These are phyloP conservation scores for Protomyces inouyei DNA, from an alignment of 1,139 yeast species.

Conservation along the genomic window DNA sequence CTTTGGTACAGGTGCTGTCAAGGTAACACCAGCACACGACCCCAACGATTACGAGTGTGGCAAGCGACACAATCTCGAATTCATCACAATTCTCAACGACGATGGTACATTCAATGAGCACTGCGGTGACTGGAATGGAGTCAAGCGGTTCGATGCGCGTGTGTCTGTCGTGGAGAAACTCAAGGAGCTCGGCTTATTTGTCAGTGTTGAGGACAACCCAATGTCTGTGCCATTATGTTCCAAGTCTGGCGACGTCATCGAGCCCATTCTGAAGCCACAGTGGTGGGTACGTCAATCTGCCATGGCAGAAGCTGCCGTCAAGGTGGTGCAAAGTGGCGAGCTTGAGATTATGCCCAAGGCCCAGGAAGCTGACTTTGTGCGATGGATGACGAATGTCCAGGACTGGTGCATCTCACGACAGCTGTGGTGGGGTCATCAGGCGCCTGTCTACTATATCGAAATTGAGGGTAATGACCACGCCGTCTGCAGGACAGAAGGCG, in stretches of 20 bases:
- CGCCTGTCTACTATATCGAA: slow-evolving; percentile 87
- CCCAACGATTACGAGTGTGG: slow-evolving; percentile 95
- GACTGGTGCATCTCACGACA: slow-evolving; percentile 99
- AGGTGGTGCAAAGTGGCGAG: slow-evolving; percentile 75
- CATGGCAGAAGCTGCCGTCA: slow-evolving; percentile 73
- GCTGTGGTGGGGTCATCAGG: slow-evolving; percentile 99
- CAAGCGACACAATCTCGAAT: slow-evolving; percentile 83
- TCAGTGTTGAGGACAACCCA: slow-evolving; percentile 87
- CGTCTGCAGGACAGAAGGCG: slow-evolving; percentile 47
- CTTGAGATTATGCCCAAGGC: slow-evolving; percentile 79
- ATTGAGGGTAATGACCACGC: slow-evolving; percentile 53
- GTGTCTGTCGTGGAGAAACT: slow-evolving; percentile 72
- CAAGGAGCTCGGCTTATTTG: slow-evolving; percentile 65
- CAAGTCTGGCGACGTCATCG: slow-evolving; percentile 94
- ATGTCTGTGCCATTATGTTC: slow-evolving; percentile 93
- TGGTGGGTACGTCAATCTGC: slow-evolving; percentile 97
- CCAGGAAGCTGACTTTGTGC: slow-evolving; percentile 88
- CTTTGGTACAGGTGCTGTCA: slow-evolving; percentile 99
- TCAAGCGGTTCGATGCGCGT: slow-evolving; percentile 94
- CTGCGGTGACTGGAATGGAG: slow-evolving; percentile 90
- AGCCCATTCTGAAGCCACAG: slow-evolving; percentile 94
- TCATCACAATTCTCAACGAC: slow-evolving; percentile 85
- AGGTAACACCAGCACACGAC: slow-evolving; percentile 97
- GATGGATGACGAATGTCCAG: slow-evolving; percentile 93
- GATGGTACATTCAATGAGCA: slow-evolving; percentile 84